Percentiles rank a stretch among this genome's conserved stretches.
Evolutionary conservation across 192 early-diverging fungal species (phyloP).

Genomic region (Coemansia sp.): DNA sequence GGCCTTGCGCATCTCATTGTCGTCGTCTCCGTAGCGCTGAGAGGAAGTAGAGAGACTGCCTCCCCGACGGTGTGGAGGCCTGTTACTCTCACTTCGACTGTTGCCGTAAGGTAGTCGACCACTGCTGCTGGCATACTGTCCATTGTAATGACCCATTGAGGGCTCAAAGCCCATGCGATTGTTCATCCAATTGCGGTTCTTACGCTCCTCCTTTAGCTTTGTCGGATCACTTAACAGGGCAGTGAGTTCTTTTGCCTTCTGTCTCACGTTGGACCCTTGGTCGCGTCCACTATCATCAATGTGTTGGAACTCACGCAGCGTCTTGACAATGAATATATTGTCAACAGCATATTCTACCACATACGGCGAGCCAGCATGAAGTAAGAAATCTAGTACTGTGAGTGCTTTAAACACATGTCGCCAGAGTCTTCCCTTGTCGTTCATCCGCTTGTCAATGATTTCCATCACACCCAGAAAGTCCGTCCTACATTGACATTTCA

Average conservation of each 20-base stretch:
- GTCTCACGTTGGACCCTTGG: constrained; percentile 89
- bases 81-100: constrained; percentile 9
- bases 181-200: constrained; percentile 62
- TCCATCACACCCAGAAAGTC: constrained; percentile 97
- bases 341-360: constrained; percentile 85
- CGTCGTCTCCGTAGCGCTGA: constrained; percentile 63
- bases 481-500: constrained; percentile 49
- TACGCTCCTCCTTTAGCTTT: constrained; percentile 73
- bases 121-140: constrained; percentile 40
- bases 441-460: constrained; percentile 95
- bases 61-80: constrained; percentile 23
- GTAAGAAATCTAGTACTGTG: constrained; percentile 79
- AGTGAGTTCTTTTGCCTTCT: constrained; percentile 91
- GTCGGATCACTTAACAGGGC: constrained; percentile 75
- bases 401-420: constrained; percentile 96
- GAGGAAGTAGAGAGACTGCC: constrained; percentile 26
- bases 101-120: constrained; percentile 26
- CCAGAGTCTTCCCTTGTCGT: constrained; percentile 98
- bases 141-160: constrained; percentile 20
- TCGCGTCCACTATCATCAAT: constrained; percentile 90
- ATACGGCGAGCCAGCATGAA: constrained; percentile 81
- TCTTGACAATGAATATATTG: constrained; percentile 93
- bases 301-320: constrained; percentile 95
- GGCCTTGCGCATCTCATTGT: constrained; percentile 75
- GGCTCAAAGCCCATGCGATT: constrained; percentile 57